Percentiles rank a stretch among this genome's conserved stretches.
Conservation (phyloP, 768 basidiomycete species). For the Amanita polypyramis region DNA sequence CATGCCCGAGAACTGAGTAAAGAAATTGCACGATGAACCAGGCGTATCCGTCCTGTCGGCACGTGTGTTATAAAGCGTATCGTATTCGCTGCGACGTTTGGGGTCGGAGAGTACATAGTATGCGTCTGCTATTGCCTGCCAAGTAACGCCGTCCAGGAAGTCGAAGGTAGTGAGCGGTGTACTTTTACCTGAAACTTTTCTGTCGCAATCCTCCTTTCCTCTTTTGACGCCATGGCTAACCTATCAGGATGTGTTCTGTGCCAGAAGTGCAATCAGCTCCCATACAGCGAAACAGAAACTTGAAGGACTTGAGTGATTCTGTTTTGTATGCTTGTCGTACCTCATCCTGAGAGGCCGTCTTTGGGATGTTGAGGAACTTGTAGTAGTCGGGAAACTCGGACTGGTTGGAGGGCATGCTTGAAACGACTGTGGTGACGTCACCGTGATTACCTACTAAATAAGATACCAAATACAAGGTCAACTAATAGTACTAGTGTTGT, state of each 20-base stretch:
- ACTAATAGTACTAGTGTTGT: background rate
- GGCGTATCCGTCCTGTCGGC: slow-evolving; percentile 52
- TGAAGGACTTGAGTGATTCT: slow-evolving; percentile 57
- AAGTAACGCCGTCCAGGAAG: slow-evolving; percentile 2
- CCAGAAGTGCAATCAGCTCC: slow-evolving; percentile 13
- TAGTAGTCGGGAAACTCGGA: slow-evolving; percentile 79
- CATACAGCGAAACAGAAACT: background rate
- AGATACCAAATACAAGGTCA: background rate
- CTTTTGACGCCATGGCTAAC: slow-evolving; percentile 53
- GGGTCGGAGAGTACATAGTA: slow-evolving; percentile 89
- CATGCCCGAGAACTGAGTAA: slow-evolving; percentile 63
- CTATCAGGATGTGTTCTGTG: slow-evolving; percentile 84
- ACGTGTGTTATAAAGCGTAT: slow-evolving; percentile 49
- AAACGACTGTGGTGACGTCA: slow-evolving; percentile 17
- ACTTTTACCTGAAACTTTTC: slow-evolving; percentile 71
- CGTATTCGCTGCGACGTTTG: slow-evolving; percentile 62
- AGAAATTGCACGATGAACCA: slow-evolving; percentile 62
- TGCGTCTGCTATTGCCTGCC: slow-evolving; percentile 80
- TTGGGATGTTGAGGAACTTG: slow-evolving; percentile 43
- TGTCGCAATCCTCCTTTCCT: slow-evolving; percentile 67
- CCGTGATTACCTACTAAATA: background rate
- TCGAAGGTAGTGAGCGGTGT: background rate
- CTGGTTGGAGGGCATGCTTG: slow-evolving; percentile 32
- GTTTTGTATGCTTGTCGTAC: slow-evolving; percentile 70
- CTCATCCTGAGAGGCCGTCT: slow-evolving; percentile 56